Conservation (phyloP, 2,329 filamentous ascomycete genomes). For the Exophiala dermatitidis region DNA sequence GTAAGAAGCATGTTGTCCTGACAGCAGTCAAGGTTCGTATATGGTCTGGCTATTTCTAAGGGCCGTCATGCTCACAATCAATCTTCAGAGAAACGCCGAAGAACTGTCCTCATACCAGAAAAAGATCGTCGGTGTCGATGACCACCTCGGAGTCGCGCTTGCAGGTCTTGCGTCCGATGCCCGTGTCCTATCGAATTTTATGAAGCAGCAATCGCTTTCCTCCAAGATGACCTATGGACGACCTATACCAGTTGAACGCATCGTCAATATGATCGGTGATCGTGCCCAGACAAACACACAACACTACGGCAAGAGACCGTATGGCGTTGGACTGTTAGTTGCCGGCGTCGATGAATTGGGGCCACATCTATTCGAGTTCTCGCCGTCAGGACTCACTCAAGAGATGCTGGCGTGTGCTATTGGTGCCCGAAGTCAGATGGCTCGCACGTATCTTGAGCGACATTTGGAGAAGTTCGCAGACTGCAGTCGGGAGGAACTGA, state of each 20-base stretch:
- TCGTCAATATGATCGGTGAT: slow-evolving; percentile 87
- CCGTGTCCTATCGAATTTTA: slow-evolving; percentile 99
- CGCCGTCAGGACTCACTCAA: slow-evolving; percentile 89
- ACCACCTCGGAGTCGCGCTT: slow-evolving; percentile 90
- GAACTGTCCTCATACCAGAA: slow-evolving; percentile 99
- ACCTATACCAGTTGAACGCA: slow-evolving; percentile 79
- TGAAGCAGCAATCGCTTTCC: slow-evolving; percentile 97
- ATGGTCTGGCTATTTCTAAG: slow-evolving; percentile 14
- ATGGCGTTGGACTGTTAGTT: slow-evolving; percentile 87
- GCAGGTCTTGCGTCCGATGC: slow-evolving; percentile 95
- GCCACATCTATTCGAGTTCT: slow-evolving; percentile 96
- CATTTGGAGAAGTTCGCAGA: slow-evolving; percentile 77
- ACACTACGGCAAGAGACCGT: slow-evolving; percentile 91
- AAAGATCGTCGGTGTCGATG: slow-evolving; percentile 95
- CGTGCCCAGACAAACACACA: slow-evolving; percentile 98
- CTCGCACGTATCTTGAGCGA: slow-evolving; percentile 89
- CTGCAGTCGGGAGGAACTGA: slow-evolving; percentile 72
- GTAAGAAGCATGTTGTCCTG: slow-evolving; percentile 95
- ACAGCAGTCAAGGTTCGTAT: slow-evolving; percentile 81
- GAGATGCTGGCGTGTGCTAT: slow-evolving; percentile 97
- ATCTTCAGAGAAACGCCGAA: slow-evolving; percentile 81
- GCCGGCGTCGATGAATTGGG: slow-evolving; percentile 90
- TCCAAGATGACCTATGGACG: slow-evolving; percentile 94
- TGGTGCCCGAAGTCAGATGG: slow-evolving; percentile 94
- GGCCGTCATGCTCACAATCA: slow-evolving; percentile 12